phyloP scores from a whole-genome alignment of 495 filamentous ascomycete genomes.

The Penicillium turbatum region DNA sequence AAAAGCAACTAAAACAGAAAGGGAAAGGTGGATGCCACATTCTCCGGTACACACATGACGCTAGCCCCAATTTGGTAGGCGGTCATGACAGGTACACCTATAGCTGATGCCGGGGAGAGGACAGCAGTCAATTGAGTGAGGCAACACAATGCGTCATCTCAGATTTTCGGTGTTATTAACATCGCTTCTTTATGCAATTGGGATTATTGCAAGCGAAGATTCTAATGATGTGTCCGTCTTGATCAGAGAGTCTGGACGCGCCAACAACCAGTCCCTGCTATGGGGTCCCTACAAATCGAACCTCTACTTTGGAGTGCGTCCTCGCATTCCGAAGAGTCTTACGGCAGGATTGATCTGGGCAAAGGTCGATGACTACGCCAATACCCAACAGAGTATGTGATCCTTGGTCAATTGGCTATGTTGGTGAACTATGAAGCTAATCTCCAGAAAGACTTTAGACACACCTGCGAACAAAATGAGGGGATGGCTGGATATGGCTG shows the following conservation, averaged over 20 bases:
- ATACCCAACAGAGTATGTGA: conserved; percentile 75
- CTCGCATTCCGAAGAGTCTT: conserved; percentile 81
- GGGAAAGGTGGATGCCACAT: background rate
- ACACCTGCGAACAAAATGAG: conserved; percentile 94
- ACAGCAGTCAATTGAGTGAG: conserved; percentile 25
- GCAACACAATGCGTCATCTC: conserved; percentile 29
- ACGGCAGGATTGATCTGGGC: conserved; percentile 85
- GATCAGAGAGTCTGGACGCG: conserved; percentile 41
- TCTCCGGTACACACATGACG: background rate
- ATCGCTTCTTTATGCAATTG: conserved; percentile 31
- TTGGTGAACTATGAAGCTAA: conserved; percentile 1
- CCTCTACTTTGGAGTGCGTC: conserved; percentile 90
- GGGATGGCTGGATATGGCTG: conserved; percentile 95
- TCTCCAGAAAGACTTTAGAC: conserved; percentile 65
- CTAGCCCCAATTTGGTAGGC: background rate
- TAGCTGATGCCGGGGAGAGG: conserved; percentile 27
- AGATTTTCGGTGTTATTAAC: conserved; percentile 26
- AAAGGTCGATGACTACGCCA: conserved; percentile 73
- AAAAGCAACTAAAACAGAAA: background rate
- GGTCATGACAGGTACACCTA: background rate
- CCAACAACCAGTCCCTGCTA: conserved; percentile 80
- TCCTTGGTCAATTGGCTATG: background rate
- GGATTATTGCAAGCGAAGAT: conserved; percentile 31
- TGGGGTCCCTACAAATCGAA: conserved; percentile 97
- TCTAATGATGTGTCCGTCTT: conserved; percentile 36